Evolutionary conservation across 106 monocot genomes (phyloP).

Genomic region (Hemerocallis citrina): DNA sequence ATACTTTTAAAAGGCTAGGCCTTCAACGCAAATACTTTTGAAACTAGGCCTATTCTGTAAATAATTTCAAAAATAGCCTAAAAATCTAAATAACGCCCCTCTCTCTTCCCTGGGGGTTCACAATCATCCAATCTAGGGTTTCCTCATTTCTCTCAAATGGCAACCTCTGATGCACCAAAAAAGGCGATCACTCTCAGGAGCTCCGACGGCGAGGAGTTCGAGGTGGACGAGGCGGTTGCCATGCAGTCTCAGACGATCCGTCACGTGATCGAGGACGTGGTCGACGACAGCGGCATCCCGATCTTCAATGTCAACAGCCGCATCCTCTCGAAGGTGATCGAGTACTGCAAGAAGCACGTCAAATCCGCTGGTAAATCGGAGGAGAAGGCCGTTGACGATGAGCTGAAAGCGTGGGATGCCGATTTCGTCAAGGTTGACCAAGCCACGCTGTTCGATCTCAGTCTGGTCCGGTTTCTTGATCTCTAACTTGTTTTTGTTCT

Average conservation of each 20-base stretch:
- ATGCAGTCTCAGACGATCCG: slow-evolving; percentile 12
- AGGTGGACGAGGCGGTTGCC: slow-evolving; percentile 5
- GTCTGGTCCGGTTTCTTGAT: slow-evolving; percentile 3
- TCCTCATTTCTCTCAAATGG: neutral
- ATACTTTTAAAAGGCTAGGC: too few relatives aligned
- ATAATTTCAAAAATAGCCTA: too few relatives aligned
- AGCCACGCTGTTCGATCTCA: slow-evolving; percentile 15
- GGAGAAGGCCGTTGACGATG: slow-evolving; percentile 3
- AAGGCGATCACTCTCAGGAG: slow-evolving; percentile 12
- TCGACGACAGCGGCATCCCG: slow-evolving; percentile 9
- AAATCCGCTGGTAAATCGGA: neutral
- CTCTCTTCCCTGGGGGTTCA: too few relatives aligned
- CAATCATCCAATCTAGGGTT: neutral
- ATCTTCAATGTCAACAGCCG: slow-evolving; percentile 7
- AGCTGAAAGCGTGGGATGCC: slow-evolving; percentile 14
- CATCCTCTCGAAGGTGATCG: slow-evolving; percentile 9
- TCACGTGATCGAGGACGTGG: slow-evolving; percentile 16
- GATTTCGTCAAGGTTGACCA: slow-evolving; percentile 21
- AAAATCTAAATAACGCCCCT: too few relatives aligned
- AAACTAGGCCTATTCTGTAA: too few relatives aligned
- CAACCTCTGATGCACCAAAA: neutral
- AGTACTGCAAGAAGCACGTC: slow-evolving; percentile 15
- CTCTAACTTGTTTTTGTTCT: neutral
- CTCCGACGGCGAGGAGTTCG: slow-evolving; percentile 16
- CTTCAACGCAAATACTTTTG: too few relatives aligned